Percentiles rank a stretch among this genome's conserved stretches.
These are phyloP conservation scores for Boletales sp. DNA, from an alignment of 768 basidiomycete genomes.

Conservation along the genomic window DNA sequence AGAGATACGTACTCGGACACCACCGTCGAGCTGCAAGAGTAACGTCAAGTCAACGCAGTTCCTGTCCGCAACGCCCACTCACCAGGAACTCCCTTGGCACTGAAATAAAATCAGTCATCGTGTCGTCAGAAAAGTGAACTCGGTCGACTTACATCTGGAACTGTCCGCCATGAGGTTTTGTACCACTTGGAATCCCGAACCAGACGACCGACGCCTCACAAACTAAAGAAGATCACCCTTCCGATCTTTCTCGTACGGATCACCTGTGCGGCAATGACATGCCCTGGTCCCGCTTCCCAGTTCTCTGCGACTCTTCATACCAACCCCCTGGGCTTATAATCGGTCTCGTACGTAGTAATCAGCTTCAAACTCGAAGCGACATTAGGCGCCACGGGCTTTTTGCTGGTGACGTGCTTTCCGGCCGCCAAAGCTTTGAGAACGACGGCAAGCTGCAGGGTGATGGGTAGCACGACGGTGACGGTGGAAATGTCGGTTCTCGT, in stretches of 20 bases:
- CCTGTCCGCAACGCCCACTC: constrained; percentile 25
- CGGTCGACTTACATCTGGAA: constrained; percentile 62
- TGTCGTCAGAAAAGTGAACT: neutral
- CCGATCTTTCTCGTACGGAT: constrained; percentile 67
- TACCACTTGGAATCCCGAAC: constrained; percentile 70
- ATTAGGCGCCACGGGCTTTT: constrained; percentile 81
- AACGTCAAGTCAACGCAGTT: neutral
- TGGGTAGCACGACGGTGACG: constrained; percentile 77
- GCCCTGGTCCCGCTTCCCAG: constrained; percentile 63
- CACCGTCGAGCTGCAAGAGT: constrained; percentile 61
- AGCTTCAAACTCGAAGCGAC: constrained; percentile 60
- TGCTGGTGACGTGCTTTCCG: constrained; percentile 86
- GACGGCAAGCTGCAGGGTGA: constrained; percentile 69
- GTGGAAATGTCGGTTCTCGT: constrained; percentile 63
- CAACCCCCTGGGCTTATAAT: constrained; percentile 63
- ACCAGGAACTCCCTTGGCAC: constrained; percentile 86
- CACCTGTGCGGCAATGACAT: constrained; percentile 37
- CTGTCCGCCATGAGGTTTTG: constrained; percentile 79
- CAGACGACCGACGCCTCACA: constrained; percentile 48
- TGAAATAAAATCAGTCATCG: constrained; percentile 18
- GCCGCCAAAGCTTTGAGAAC: constrained; percentile 61
- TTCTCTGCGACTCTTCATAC: constrained; percentile 85
- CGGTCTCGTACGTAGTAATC: constrained; percentile 60
- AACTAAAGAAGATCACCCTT: constrained; percentile 63
- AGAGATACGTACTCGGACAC: constrained; percentile 56